Conservation (phyloP, 2,329 filamentous ascomycete species). For the Tympanopsis confertula region DNA sequence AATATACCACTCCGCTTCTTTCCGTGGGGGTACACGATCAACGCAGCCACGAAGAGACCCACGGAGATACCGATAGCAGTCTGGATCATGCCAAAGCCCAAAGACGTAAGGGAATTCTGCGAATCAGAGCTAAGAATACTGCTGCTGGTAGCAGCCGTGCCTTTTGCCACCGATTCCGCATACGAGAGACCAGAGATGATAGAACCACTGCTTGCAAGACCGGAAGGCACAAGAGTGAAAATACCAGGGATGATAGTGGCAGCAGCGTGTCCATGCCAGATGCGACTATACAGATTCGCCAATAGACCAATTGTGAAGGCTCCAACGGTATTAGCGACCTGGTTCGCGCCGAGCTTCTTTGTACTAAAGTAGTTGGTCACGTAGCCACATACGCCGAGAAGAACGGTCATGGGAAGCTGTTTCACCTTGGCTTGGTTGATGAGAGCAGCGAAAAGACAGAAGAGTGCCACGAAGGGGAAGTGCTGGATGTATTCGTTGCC, state of each 20-base stretch:
- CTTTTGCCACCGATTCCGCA: slow-evolving; percentile 38
- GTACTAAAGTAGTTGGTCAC: slow-evolving; percentile 64
- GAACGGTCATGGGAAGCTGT: slow-evolving; percentile 64
- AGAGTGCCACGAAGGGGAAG: slow-evolving; percentile 58
- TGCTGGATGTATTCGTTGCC: slow-evolving; percentile 23
- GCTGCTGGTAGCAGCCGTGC: slow-evolving; percentile 9
- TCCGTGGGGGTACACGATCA: slow-evolving; percentile 42
- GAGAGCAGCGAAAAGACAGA: slow-evolving; percentile 59
- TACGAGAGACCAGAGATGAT: slow-evolving; percentile 45
- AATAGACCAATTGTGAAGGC: slow-evolving; percentile 66
- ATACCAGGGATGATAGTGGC: slow-evolving; percentile 80
- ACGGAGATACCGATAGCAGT: slow-evolving; percentile 52
- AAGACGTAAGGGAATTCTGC: slow-evolving; percentile 27
- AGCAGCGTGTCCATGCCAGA: slow-evolving; percentile 64
- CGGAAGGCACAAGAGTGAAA: slow-evolving; percentile 57
- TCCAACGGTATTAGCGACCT: slow-evolving; percentile 68
- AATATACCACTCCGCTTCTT: slow-evolving; percentile 46
- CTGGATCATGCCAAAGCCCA: slow-evolving; percentile 46
- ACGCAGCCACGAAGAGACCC: slow-evolving; percentile 41
- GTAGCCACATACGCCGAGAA: slow-evolving; percentile 65
- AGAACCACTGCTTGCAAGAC: slow-evolving; percentile 45
- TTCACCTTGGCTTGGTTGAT: slow-evolving; percentile 75
- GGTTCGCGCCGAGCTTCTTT: slow-evolving; percentile 55
- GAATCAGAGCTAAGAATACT: slow-evolving; percentile 25
- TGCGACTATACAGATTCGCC: slow-evolving; percentile 58